Evolutionary conservation across 345 rosid species (phyloP), one percentile per base, ranked within the genome.

Genomic region (Ailanthus altissimus): DNA sequence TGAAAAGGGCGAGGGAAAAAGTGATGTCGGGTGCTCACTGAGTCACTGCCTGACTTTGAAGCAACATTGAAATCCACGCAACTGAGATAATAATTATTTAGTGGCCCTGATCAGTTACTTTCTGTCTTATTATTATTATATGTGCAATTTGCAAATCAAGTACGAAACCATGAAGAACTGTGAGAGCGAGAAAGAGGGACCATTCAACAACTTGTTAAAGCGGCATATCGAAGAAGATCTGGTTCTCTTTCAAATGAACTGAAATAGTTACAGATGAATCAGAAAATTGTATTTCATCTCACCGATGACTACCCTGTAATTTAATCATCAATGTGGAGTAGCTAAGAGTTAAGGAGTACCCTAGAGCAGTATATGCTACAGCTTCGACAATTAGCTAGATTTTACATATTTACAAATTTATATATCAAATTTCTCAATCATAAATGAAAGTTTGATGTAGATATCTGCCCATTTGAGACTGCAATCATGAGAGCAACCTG

Each of bases 11-110:
- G 0, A 47, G 67, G 36, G 38, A 25, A 67, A 59, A 75, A 70
- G 82, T 49, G 66, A 25, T 83, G 88, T 85, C 88, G 84, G 90
- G 76, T 75, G 77, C 38, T 32, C 38, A 81, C 81, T 54, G 78
- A 75, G 2, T 32, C 38, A 81, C 81, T 54, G 78, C 66, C 80
- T 58, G 51, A 53, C 74, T 71, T 81, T 83, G 80, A 80, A 87
- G 88, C 87, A 87, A 85, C 86, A 81, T 85, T 76, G 84, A 83
- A 81, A 78, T 70, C 71, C 81, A 80, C 87, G 87, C 85, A 60
- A 72, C 80, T 45, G n/a, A 70, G 40, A 45, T 61, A 13, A 49
- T 13, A 70, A 57, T 58, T n/a, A n/a, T n/a, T n/a, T 16, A 54
- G 73, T 76, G 79, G 81, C 75, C 78, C 79, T 7, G 4, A 15